A percentile compares a stretch with the other conserved stretches of the same genome.
These are phyloP conservation scores for Colletotrichum zoysiae DNA, from an alignment of 2,329 filamentous ascomycete genomes.

Conservation along the genomic window DNA sequence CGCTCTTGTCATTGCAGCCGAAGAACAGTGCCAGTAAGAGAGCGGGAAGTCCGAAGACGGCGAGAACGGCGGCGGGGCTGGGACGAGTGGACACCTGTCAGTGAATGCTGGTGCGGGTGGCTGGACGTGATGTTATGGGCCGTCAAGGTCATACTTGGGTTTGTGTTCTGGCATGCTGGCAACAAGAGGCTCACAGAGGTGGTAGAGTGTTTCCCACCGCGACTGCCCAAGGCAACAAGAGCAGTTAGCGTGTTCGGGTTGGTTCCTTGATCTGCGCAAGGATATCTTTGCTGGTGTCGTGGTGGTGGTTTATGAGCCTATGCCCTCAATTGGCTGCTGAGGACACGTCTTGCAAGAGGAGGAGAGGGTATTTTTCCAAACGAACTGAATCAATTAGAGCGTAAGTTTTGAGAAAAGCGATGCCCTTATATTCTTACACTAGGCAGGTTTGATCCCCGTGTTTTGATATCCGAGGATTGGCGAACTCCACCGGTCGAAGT, in stretches of 20 bases:
- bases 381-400: neutral
- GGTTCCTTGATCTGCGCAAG: neutral
- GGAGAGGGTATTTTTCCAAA: neutral
- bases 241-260: neutral
- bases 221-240: neutral
- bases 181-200: neutral
- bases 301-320: neutral
- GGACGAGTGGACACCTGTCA: neutral
- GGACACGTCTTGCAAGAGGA: neutral
- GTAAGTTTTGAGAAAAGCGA: neutral
- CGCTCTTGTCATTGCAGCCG: conserved; percentile 87
- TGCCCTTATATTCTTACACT: neutral
- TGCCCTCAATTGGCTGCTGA: too few species aligned
- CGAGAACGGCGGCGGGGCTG: conserved; percentile 77
- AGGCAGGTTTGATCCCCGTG: neutral
- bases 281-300: neutral
- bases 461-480: neutral
- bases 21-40: conserved; percentile 81
- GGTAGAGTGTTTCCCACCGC: neutral
- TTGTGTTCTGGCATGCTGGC: conserved; percentile 25
- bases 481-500: neutral
- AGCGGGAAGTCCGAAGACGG: conserved; percentile 82
- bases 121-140: conserved; percentile 45
- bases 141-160: conserved; percentile 49
- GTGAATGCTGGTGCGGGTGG: neutral